phyloP scores from a whole-genome alignment of 495 filamentous ascomycete genomes.

The Penicillium turbatum region DNA sequence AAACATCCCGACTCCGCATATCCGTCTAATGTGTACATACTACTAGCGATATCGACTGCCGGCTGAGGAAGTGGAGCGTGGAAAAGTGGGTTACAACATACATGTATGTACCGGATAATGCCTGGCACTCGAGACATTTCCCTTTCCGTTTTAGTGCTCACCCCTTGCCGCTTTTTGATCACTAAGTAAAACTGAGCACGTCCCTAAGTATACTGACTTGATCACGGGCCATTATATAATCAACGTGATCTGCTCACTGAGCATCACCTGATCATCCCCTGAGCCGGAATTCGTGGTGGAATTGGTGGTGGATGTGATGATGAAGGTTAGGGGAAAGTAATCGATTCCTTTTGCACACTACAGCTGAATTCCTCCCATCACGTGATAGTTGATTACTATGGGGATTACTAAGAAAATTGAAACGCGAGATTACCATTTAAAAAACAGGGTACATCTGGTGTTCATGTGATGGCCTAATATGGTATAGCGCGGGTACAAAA shows the following conservation, averaged over 20 bases:
- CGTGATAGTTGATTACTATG: too few relatives aligned
- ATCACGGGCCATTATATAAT: not conserved
- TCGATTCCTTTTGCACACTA: too few relatives aligned
- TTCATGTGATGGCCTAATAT: too few relatives aligned
- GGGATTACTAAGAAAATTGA: too few relatives aligned
- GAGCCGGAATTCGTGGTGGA: too few relatives aligned
- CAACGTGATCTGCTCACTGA: not conserved
- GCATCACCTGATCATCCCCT: not conserved
- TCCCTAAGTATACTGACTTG: not conserved
- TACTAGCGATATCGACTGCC: not conserved
- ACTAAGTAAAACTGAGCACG: constrained; percentile 25
- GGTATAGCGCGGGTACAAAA: too few relatives aligned
- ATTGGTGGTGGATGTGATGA: too few relatives aligned
- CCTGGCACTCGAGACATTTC: constrained; percentile 39
- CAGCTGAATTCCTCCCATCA: too few relatives aligned
- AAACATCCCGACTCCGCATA: not conserved
- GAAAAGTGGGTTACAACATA: not conserved
- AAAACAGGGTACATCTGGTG: too few relatives aligned
- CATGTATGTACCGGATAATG: not conserved
- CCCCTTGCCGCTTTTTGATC: constrained; percentile 29
- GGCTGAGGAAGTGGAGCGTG: not conserved
- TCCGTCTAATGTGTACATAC: not conserved
- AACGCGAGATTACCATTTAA: too few relatives aligned
- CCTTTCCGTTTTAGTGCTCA: constrained; percentile 31
- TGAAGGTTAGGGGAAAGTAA: too few relatives aligned